Evolutionary conservation across 2,329 filamentous ascomycete species (phyloP), one percentile per base, ranked within the genome.

Genomic region (Phoma sp.): DNA sequence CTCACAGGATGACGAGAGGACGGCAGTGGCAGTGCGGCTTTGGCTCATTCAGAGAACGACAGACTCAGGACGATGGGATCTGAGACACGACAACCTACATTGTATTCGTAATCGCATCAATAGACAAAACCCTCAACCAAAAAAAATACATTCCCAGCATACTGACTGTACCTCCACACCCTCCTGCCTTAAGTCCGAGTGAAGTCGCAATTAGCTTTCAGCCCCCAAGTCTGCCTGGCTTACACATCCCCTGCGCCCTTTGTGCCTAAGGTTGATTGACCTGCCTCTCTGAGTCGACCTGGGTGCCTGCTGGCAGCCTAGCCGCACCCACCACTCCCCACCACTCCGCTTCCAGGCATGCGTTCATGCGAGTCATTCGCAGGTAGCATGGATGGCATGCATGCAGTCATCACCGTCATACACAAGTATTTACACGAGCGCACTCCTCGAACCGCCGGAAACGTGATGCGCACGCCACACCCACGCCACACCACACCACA

Each of bases 1-100:
- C 47, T 59, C 48, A 55, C 44, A 57, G 60, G 52, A 50, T 22
- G 46, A 38, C 42, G 8, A 10, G 29, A 39, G 47, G 29, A 3
- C 10, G n/a, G 11, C n/a, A n/a, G 14, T 11, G 3, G 55, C 9
- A 18, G 18, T 27, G 29, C 13, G n/a, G 29, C 52, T 52, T 57
- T 51, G 45, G 18, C 57, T 65, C 61, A 64, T 47, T 59, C 39
- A 60, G 49, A 60, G 49, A 57, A 40, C 47, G 42, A 41, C 18
- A 14, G 36, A 45, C 14, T 24, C 37, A 24, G 42, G 22, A 35
- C 24, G n/a, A 25, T 33, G 10, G 13, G 23, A 30, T 41, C 41
- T 18, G 14, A 39, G 37, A 42, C 22, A 33, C 22, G n/a, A 14
- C 29, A 18, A 3, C 18, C 18, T 18, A 18, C 37, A 45, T 10